phyloP scores from a whole-genome alignment of 768 basidiomycete genomes.

The Mycena kentingensis region DNA sequence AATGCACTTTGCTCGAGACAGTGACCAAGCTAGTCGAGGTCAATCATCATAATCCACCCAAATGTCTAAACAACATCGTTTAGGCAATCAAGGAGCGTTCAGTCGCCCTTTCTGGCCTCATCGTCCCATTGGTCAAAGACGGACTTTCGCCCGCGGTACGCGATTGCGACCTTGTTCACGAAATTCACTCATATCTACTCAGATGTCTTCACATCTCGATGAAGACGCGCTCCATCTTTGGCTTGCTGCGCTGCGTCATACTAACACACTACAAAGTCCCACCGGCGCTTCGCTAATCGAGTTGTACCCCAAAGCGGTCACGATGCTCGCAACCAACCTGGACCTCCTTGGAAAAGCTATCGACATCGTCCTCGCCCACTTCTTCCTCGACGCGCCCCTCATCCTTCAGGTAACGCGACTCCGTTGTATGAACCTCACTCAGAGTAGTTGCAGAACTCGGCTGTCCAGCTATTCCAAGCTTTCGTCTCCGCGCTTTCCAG shows the following conservation, averaged over 20 bases:
- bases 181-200: conserved; percentile 12
- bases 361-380: conserved; percentile 73
- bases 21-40: conserved; percentile 74
- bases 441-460: conserved; percentile 45
- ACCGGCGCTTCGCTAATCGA: conserved; percentile 57
- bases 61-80: not conserved
- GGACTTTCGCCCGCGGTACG: conserved; percentile 60
- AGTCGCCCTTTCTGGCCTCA: conserved; percentile 50
- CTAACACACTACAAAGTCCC: conserved; percentile 50
- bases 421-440: not conserved
- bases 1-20: conserved; percentile 66
- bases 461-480: conserved; percentile 58
- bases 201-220: conserved; percentile 74
- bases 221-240: conserved; percentile 79
- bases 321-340: conserved; percentile 65
- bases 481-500: conserved; percentile 53
- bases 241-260: conserved; percentile 69
- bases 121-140: conserved; percentile 66
- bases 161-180: conserved; percentile 4
- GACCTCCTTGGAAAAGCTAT: conserved; percentile 73
- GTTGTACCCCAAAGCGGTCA: conserved; percentile 63
- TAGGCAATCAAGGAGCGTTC: conserved; percentile 73
- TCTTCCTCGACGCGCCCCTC: conserved; percentile 64
- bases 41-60: too few relatives aligned
- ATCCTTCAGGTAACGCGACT: conserved; percentile 60